Percentiles rank a stretch among this genome's conserved stretches.
Evolutionary conservation across 2,329 filamentous ascomycete genomes (phyloP).

Genomic region (Nemania sp.): DNA sequence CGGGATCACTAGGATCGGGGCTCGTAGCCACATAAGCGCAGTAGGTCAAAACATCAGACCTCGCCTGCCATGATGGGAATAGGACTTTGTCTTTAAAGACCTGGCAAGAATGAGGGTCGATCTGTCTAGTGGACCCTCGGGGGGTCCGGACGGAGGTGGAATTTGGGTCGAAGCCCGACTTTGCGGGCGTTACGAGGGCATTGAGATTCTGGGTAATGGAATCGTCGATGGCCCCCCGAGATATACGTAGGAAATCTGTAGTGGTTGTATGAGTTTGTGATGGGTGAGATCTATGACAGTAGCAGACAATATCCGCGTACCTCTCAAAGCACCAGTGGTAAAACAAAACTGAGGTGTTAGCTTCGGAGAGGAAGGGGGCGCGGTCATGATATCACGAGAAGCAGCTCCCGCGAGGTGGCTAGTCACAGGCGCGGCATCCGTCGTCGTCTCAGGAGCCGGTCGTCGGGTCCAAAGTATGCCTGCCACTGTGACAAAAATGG

Average conservation of each 20-base stretch:
- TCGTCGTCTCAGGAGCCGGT: slow-evolving; percentile 54
- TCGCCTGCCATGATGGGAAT: slow-evolving; percentile 88
- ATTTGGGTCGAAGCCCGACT: slow-evolving; percentile 79
- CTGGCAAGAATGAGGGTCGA: slow-evolving; percentile 73
- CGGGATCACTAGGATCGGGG: slow-evolving; percentile 88
- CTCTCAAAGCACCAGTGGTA: slow-evolving; percentile 74
- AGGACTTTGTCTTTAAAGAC: slow-evolving; percentile 81
- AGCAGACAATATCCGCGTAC: slow-evolving; percentile 59
- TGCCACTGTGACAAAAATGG: slow-evolving; percentile 58
- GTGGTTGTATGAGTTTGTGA: slow-evolving; percentile 37
- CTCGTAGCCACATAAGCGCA: slow-evolving; percentile 89
- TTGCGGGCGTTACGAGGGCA: slow-evolving; percentile 81
- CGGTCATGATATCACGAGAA: slow-evolving; percentile 58
- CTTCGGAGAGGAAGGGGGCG: slow-evolving; percentile 59
- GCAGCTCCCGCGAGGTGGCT: slow-evolving; percentile 31
- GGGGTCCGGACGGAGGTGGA: slow-evolving; percentile 76
- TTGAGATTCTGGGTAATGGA: slow-evolving; percentile 94
- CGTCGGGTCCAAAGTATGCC: slow-evolving; percentile 61
- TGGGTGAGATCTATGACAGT: background rate
- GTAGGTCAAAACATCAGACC: slow-evolving; percentile 87
- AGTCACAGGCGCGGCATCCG: slow-evolving; percentile 54
- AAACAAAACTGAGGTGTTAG: slow-evolving; percentile 84
- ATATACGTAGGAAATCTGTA: slow-evolving; percentile 89
- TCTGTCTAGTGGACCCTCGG: slow-evolving; percentile 62
- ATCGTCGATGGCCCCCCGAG: slow-evolving; percentile 87